Evolutionary conservation across 2,329 filamentous ascomycete species (phyloP), one percentile per base, ranked within the genome.

Genomic region (Xylaria digitata): DNA sequence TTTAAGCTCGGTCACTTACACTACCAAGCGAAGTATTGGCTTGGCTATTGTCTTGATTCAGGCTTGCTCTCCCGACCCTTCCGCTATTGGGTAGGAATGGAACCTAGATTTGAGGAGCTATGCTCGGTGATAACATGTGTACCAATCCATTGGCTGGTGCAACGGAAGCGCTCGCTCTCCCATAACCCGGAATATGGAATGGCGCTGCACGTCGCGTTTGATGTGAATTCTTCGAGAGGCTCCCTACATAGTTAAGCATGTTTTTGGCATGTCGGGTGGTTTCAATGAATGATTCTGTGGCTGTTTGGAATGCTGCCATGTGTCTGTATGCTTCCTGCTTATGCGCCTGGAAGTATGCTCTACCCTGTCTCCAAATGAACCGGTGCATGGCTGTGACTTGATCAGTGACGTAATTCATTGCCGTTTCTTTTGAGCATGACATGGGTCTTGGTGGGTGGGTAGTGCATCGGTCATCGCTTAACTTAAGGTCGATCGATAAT

Each of bases 391-490:
- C 34, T 54, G 19, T 42, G 32, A 34, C 52, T 56, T 32, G 54
- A 57, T 17, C 7, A 21, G 26, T 57, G 42, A 46, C 54, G 54
- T 17, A 57, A 57, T 34, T 32, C 2, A 8, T 46, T 46, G 8
- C 26, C 23, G 34, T 45, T 23, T 19, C 40, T 57, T 57, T 23
- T 40, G 23, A 45, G 13, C 40, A n/a, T 40, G 40, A 42, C 3
- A 40, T 40, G 52, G 50, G 19, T n/a, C 53, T 17, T 26, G 26
- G 34, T 9, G 34, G 42, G 21, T 55, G 53, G 37, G n/a, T n/a
- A n/a, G n/a, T n/a, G n/a, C n/a, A n/a, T n/a, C n/a, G 6, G 7
- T 30, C n/a, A 43, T 43, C 40, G 21, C 21, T 40, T 17, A 13
- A 21, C 19, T 34, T 13, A 9, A 40, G 17, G 30, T 40, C 34